phyloP scores from a whole-genome alignment of 345 rosid genomes.

The Aurinia saxatilis region DNA sequence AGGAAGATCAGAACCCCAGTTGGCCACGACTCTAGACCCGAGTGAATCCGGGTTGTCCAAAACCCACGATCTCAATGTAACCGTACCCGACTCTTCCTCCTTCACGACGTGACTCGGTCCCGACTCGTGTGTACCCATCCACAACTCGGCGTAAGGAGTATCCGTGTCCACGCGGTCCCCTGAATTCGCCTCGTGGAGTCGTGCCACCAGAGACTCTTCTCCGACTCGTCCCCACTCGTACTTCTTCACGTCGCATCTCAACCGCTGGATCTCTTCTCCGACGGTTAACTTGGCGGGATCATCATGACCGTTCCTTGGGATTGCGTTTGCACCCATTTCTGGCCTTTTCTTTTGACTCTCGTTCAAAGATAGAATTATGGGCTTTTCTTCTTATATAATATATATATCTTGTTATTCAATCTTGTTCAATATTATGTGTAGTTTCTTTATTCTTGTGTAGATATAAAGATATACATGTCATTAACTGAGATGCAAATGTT shows the following conservation, averaged over 20 bases:
- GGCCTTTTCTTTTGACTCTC: not conserved
- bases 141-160: conserved; percentile 60
- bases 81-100: conserved; percentile 14
- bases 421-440: not conserved
- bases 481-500: conserved; percentile 1
- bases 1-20: conserved; percentile 95
- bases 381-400: conserved; percentile 2
- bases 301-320: conserved; percentile 18
- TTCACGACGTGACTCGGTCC: conserved; percentile 61
- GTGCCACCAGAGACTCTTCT: conserved; percentile 52
- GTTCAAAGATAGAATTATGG: conserved; percentile 11
- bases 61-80: conserved; percentile 64
- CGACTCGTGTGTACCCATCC: conserved; percentile 77
- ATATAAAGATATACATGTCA: conserved; percentile 16
- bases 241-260: conserved; percentile 64
- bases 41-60: conserved; percentile 54
- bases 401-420: conserved; percentile 1
- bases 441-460: conserved; percentile 13
- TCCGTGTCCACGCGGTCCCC: conserved; percentile 29
- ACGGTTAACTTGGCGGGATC: conserved; percentile 16
- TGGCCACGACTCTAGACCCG: conserved; percentile 56
- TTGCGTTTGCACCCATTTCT: conserved; percentile 27
- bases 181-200: conserved; percentile 54
- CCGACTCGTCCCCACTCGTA: conserved; percentile 86
- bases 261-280: conserved; percentile 30